Percentiles rank a stretch among this genome's conserved stretches.
These are phyloP conservation scores for Lunasporangiospora selenospora DNA, from an alignment of 192 early-diverging fungal genomes.

Conservation along the genomic window DNA sequence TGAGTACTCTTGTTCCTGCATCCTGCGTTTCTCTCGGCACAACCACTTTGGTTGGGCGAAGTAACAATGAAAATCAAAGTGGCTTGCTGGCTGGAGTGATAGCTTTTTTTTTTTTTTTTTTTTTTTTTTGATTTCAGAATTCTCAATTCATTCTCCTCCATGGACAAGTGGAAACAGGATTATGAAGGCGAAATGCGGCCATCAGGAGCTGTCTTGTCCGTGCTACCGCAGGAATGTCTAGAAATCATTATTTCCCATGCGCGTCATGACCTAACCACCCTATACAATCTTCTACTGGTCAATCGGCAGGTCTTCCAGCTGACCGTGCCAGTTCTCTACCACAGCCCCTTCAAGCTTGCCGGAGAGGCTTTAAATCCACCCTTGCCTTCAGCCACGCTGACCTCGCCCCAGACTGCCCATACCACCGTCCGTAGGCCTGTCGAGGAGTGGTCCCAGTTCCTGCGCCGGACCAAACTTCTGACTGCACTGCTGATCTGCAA, in stretches of 20 bases:
- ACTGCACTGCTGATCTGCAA: constrained; percentile 19
- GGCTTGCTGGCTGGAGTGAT: no score
- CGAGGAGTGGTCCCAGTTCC: constrained; percentile 5
- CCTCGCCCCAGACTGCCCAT: not conserved
- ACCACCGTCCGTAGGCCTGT: no score
- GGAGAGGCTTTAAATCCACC: not conserved
- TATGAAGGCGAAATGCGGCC: no score
- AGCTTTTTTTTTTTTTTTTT: no score
- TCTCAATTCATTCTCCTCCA: no score
- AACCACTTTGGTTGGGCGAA: no score
- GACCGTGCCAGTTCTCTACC: constrained; percentile 29
- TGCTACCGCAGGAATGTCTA: constrained; percentile 36
- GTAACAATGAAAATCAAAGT: no score
- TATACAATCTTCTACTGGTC: constrained; percentile 17
- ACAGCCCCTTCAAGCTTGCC: constrained; percentile 33
- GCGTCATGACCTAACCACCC: constrained; percentile 24
- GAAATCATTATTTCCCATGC: constrained; percentile 23
- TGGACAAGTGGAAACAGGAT: no score
- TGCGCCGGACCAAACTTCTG: constrained; percentile 18
- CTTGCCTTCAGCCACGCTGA: not conserved
- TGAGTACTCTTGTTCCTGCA: no score
- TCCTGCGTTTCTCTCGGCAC: no score
- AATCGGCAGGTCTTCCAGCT: constrained; percentile 34
- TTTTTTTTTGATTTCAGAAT: no score
- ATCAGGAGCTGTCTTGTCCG: no score